Evolutionary conservation across 192 early-diverging fungal species (phyloP).

Genomic region (Backusella parvicylindrica): DNA sequence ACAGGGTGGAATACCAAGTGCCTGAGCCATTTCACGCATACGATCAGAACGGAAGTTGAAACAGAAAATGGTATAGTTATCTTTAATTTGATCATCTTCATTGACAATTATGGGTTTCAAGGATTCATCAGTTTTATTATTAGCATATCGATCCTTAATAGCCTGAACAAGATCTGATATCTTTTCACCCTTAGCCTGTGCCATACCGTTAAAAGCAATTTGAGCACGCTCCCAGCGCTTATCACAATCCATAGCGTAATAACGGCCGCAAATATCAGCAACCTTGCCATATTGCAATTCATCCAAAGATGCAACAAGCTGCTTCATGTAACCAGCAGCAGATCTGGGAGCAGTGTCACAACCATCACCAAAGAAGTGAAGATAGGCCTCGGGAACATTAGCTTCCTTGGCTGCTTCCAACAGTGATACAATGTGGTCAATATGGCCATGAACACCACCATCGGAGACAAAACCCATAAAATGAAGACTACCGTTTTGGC

Average conservation of each 20-base stretch:
- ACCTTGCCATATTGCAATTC: constrained; percentile 78
- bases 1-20: constrained; percentile 80
- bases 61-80: constrained; percentile 91
- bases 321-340: constrained; percentile 74
- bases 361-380: constrained; percentile 98
- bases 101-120: constrained; percentile 96
- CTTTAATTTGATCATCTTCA: constrained; percentile 67
- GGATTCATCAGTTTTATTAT: constrained; percentile 97
- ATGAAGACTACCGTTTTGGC: constrained; percentile 84
- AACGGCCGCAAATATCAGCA: constrained; percentile 93
- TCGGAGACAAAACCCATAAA: constrained; percentile 94
- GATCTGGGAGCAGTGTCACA: constrained; percentile 95
- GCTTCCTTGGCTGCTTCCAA: constrained; percentile 82
- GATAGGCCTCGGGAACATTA: constrained; percentile 80
- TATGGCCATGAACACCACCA: constrained; percentile 97
- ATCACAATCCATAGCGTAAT: constrained; percentile 99
- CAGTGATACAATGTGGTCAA: constrained; percentile 83
- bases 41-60: constrained; percentile 99
- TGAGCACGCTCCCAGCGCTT: constrained; percentile 99
- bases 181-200: constrained; percentile 75
- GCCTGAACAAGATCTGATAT: constrained; percentile 58
- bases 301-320: constrained; percentile 61
- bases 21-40: constrained; percentile 89
- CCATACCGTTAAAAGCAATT: constrained; percentile 90
- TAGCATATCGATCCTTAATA: constrained; percentile 82